Evolutionary conservation across 2,329 filamentous ascomycete genomes (phyloP).

Genomic region (Calonectria pseudoturangicola): DNA sequence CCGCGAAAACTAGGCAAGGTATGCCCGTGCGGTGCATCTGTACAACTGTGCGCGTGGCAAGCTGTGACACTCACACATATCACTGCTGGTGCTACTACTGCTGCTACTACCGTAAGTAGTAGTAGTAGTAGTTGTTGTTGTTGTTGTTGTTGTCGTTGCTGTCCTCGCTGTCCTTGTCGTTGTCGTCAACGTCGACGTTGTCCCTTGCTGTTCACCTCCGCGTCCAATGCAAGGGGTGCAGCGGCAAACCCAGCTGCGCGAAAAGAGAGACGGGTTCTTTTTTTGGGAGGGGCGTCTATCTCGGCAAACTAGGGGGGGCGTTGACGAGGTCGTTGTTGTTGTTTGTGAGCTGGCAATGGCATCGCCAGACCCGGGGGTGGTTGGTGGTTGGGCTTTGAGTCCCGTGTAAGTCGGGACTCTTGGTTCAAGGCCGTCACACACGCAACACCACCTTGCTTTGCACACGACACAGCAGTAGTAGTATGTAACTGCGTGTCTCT

Average conservation of each 20-base stretch:
- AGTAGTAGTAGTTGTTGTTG: background rate
- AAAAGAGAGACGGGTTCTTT: too few species aligned
- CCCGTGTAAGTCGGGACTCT: constrained; percentile 13
- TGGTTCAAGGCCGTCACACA: background rate
- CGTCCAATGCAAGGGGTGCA: too few species aligned
- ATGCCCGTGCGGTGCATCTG: background rate
- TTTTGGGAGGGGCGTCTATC: background rate
- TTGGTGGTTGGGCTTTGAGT: background rate
- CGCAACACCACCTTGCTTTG: background rate
- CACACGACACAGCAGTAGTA: constrained; percentile 1
- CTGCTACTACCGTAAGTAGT: background rate
- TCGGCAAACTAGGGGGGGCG: constrained; percentile 5
- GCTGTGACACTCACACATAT: constrained; percentile 22
- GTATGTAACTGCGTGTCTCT: background rate
- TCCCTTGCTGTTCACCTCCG: background rate
- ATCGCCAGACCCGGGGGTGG: background rate
- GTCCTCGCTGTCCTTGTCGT: background rate
- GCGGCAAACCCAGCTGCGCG: too few species aligned
- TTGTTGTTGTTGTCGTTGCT: background rate
- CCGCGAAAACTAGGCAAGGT: background rate
- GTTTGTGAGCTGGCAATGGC: constrained; percentile 11
- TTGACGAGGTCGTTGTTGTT: background rate
- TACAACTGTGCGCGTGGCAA: constrained; percentile 15
- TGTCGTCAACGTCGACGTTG: background rate
- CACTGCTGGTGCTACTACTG: background rate